phyloP scores from a whole-genome alignment of 306 rosid species.

The Luffa aegyptiaca region DNA sequence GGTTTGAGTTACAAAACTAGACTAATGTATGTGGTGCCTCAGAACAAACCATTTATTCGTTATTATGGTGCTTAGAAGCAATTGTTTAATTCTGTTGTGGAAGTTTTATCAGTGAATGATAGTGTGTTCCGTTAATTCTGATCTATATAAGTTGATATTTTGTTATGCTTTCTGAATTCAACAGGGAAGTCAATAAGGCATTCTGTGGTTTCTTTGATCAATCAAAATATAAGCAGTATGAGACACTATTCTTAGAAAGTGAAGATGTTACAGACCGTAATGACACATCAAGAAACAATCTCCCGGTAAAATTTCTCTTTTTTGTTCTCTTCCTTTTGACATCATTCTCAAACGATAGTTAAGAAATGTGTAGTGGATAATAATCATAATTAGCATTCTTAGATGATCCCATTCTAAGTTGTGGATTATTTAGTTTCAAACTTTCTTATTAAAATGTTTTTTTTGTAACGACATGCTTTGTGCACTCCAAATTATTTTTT shows the following conservation, averaged over 20 bases:
- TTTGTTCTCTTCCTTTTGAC: slow-evolving; percentile 17
- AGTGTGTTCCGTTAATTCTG: not conserved
- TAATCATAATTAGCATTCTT: not conserved
- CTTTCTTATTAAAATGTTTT: not conserved
- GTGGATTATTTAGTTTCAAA: not conserved
- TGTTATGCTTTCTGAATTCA: slow-evolving; percentile 19
- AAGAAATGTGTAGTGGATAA: not conserved
- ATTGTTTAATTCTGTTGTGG: not conserved
- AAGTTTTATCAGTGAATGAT: not conserved
- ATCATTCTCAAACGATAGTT: not conserved
- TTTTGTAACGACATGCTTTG: not conserved
- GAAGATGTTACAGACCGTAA: slow-evolving; percentile 13
- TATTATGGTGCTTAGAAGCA: not conserved
- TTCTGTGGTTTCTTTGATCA: slow-evolving; percentile 72
- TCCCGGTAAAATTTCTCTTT: slow-evolving; percentile 11
- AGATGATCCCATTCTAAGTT: slow-evolving; percentile 1
- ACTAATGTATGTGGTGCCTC: not conserved
- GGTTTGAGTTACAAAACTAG: not conserved
- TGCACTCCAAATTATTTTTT: not conserved
- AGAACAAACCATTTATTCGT: not conserved
- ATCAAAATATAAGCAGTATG: slow-evolving; percentile 26
- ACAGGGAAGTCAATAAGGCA: slow-evolving; percentile 86
- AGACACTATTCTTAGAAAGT: slow-evolving; percentile 27
- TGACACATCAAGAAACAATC: slow-evolving; percentile 1
- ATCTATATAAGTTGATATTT: not conserved